A percentile compares a stretch with the other conserved stretches of the same genome.
These are phyloP conservation scores for Grosmannia clavigera DNA, from an alignment of 2,329 filamentous ascomycete species.

Conservation along the genomic window DNA sequence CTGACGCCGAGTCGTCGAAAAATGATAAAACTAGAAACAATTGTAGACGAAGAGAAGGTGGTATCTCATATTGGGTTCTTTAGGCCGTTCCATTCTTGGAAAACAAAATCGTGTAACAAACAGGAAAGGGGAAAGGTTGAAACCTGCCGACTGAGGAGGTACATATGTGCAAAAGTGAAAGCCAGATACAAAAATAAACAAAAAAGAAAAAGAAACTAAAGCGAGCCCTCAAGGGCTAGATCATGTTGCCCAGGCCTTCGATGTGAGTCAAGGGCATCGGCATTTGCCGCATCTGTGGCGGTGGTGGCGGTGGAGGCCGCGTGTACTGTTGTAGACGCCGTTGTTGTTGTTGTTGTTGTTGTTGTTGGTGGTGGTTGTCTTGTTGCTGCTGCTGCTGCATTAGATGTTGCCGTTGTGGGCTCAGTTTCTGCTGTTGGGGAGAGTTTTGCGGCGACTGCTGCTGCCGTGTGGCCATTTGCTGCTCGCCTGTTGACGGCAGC, in stretches of 20 bases:
- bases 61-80: slow-evolving; percentile 1
- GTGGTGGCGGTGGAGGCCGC: slow-evolving; percentile 12
- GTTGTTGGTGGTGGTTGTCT: neutral
- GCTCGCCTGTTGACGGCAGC: slow-evolving; percentile 14
- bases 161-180: neutral
- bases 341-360: slow-evolving; percentile 5
- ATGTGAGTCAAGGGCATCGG: slow-evolving; percentile 18
- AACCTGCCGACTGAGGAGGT: neutral
- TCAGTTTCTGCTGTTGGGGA: slow-evolving; percentile 7
- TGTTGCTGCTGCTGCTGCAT: slow-evolving; percentile 7
- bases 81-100: neutral
- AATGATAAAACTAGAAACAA: neutral
- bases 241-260: slow-evolving; percentile 33
- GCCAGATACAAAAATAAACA: neutral
- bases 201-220: slow-evolving; percentile 1
- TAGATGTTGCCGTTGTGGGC: slow-evolving; percentile 2
- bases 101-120: neutral
- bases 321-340: slow-evolving; percentile 8
- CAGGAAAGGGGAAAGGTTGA: neutral
- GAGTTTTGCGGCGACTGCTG: slow-evolving; percentile 13
- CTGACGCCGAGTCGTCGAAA: neutral
- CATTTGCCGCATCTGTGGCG: slow-evolving; percentile 14
- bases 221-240: neutral
- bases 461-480: slow-evolving; percentile 10
- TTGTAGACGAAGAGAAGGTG: neutral